Percentiles rank a stretch among this genome's conserved stretches.
Conservation (phyloP, 1,284 basidiomycete genomes). For the Cutaneotrichosporon spelunceum region DNA sequence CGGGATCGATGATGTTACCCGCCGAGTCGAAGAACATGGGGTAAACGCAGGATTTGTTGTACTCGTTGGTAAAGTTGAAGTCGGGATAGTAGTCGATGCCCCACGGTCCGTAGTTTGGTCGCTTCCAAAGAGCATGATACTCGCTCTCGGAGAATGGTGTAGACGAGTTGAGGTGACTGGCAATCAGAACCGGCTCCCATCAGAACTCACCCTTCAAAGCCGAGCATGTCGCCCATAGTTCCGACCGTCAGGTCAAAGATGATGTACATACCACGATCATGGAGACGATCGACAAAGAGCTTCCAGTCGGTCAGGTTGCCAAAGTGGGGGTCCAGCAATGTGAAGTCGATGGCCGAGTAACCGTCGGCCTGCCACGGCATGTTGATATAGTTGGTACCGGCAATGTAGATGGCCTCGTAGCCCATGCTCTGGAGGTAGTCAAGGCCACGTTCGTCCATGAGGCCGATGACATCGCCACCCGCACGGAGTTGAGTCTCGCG, state of each 20-base stretch:
- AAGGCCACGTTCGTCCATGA: conserved; percentile 60
- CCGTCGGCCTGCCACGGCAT: conserved; percentile 95
- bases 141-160: conserved; percentile 74
- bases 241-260: conserved; percentile 90
- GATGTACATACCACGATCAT: conserved; percentile 77
- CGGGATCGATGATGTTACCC: conserved; percentile 61
- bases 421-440: conserved; percentile 90
- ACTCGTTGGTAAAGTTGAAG: conserved; percentile 59
- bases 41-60: conserved; percentile 68
- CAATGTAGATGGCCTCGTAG: conserved; percentile 74
- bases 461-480: conserved; percentile 78
- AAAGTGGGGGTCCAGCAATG: conserved; percentile 83
- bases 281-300: conserved; percentile 67
- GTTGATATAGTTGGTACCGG: conserved; percentile 85
- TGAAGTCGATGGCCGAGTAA: conserved; percentile 87
- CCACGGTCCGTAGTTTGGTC: conserved; percentile 74
- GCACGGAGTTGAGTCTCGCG: conserved; percentile 80
- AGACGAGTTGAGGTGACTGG: conserved; percentile 58
- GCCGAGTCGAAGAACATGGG: conserved; percentile 76
- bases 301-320: conserved; percentile 77
- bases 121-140: conserved; percentile 71
- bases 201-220: conserved; percentile 64
- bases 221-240: conserved; percentile 82
- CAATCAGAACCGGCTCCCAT: background rate
- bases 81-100: conserved; percentile 77